phyloP scores from a whole-genome alignment of 2,329 filamentous ascomycete species.

The Meredithiella fracta region DNA sequence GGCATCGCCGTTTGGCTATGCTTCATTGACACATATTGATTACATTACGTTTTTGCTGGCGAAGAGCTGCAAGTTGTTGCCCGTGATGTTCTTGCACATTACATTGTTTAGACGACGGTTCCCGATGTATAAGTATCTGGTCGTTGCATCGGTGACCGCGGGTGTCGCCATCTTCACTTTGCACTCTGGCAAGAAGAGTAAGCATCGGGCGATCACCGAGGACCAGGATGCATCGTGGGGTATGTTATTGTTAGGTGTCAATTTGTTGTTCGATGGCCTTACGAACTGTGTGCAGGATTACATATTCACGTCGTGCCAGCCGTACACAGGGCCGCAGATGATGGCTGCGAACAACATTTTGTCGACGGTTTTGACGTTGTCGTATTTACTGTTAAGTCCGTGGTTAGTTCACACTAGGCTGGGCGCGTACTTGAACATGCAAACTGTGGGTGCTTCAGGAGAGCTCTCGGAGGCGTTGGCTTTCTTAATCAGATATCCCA shows the following conservation, averaged over 20 bases:
- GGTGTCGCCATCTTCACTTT: conserved; percentile 93
- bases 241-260: conserved; percentile 67
- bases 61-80: conserved; percentile 96
- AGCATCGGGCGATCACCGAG: conserved; percentile 26
- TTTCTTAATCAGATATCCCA: conserved; percentile 66
- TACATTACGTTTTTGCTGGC: conserved; percentile 96
- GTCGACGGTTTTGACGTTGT: conserved; percentile 57
- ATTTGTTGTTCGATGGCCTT: conserved; percentile 85
- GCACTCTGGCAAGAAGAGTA: conserved; percentile 48
- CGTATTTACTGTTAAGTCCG: conserved; percentile 64
- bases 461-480: conserved; percentile 65
- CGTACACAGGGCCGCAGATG: conserved; percentile 90
- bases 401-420: conserved; percentile 54
- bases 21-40: conserved; percentile 81
- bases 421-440: conserved; percentile 50
- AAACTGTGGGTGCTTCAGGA: conserved; percentile 46
- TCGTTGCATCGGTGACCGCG: conserved; percentile 76
- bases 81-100: conserved; percentile 93
- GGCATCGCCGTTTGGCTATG: conserved; percentile 90
- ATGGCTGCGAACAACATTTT: conserved; percentile 97
- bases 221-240: conserved; percentile 58
- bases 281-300: conserved; percentile 96
- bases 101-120: conserved; percentile 79
- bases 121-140: conserved; percentile 89
- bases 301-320: conserved; percentile 65